These are phyloP conservation scores for Fusarium sp. DNA, from an alignment of 2,329 filamentous ascomycete genomes.

Conservation along the genomic window DNA sequence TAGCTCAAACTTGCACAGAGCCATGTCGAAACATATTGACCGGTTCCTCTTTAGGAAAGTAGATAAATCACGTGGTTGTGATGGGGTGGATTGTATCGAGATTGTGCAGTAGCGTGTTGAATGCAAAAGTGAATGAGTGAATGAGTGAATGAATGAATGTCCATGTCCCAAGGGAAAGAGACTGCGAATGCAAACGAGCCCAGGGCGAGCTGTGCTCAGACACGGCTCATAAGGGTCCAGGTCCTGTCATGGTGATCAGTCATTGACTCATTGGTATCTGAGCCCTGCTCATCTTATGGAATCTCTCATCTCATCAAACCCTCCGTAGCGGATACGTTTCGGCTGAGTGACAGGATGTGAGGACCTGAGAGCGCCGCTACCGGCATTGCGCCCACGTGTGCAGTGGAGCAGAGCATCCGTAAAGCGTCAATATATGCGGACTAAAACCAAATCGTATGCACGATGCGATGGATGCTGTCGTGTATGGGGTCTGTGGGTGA, in stretches of 20 bases:
- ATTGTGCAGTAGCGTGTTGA: constrained; percentile 16
- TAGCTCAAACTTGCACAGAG: constrained; percentile 41
- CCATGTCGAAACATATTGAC: constrained; percentile 47
- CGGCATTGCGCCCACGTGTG: constrained; percentile 48
- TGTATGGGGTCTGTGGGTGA: constrained; percentile 20
- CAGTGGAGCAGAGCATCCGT: constrained; percentile 34
- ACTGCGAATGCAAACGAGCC: not conserved
- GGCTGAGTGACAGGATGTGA: constrained; percentile 32
- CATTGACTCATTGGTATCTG: not conserved
- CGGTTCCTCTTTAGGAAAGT: constrained; percentile 54
- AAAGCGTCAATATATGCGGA: constrained; percentile 13
- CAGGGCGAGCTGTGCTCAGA: not conserved
- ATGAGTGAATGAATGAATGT: too few relatives aligned
- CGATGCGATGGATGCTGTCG: constrained; percentile 10
- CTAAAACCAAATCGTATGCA: constrained; percentile 16
- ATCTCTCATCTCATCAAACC: constrained; percentile 30
- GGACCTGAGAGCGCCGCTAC: constrained; percentile 28
- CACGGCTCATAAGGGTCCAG: not conserved
- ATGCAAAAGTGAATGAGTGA: not conserved
- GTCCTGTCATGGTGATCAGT: too few relatives aligned
- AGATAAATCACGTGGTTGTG: constrained; percentile 48
- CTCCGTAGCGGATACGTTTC: constrained; percentile 21
- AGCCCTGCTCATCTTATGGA: constrained; percentile 1
- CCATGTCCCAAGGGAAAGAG: not conserved
- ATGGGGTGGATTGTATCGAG: constrained; percentile 32